phyloP scores from a whole-genome alignment of 2,329 filamentous ascomycete genomes.

The Epichloe brachyelytri region DNA sequence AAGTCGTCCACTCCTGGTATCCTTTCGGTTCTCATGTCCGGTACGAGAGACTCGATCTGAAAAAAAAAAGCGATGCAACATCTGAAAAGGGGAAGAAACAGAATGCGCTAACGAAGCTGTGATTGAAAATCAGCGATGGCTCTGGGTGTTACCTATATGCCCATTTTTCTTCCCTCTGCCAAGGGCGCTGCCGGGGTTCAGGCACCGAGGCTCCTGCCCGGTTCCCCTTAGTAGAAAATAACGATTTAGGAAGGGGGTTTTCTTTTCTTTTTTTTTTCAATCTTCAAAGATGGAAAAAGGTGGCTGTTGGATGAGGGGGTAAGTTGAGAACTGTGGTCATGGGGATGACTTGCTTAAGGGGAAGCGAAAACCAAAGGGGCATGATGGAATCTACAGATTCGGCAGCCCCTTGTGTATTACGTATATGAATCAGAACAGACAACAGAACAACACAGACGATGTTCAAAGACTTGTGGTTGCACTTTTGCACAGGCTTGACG shows the following conservation, averaged over 20 bases:
- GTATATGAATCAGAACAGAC: too few species aligned
- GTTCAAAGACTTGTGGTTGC: too few species aligned
- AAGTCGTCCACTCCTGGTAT: conserved; percentile 52
- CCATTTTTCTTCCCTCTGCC: conserved; percentile 33
- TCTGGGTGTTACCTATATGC: conserved; percentile 38
- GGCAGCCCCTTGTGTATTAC: too few species aligned
- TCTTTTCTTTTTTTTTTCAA: too few species aligned
- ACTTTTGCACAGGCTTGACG: not conserved
- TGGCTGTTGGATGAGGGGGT: too few species aligned
- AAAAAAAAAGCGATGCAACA: not conserved
- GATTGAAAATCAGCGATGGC: conserved; percentile 39
- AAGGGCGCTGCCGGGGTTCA: conserved; percentile 16
- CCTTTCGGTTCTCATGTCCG: conserved; percentile 67
- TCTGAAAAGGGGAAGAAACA: not conserved
- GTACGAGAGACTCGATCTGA: conserved; percentile 30
- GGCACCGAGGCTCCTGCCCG: conserved; percentile 21
- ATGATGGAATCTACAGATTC: too few species aligned
- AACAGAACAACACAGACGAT: too few species aligned
- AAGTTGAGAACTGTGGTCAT: too few species aligned
- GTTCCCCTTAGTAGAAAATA: conserved; percentile 11
- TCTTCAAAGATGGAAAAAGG: too few species aligned
- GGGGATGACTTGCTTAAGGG: too few species aligned
- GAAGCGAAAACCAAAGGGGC: too few species aligned
- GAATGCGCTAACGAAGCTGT: not conserved
- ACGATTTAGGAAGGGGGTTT: too few species aligned